These are phyloP conservation scores for grape (Vitis vinifera) DNA, from an alignment of 164 flowering plant species.

Conservation along the genomic window ASM3070453v1 NC_081815.1:7898501-7899000, in stretches of 20 bases:
- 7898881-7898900: conserved; percentile 97
- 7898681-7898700: background rate
- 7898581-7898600: conserved; percentile 97
- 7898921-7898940: conserved; percentile 90
- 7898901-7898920: conserved; percentile 98
- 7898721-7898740: background rate
- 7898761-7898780: background rate
- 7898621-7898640: conserved; percentile 98
- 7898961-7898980: conserved; percentile 93
- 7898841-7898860: conserved; percentile 90
- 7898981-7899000: conserved; percentile 93
- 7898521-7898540: background rate
- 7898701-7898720: background rate
- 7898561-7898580: conserved; percentile 94
- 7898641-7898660: conserved; percentile 90
- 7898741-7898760: background rate
- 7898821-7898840: conserved; percentile 99
- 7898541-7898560: conserved; percentile 96
- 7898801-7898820: conserved; percentile 97
- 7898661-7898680: conserved; percentile 87
- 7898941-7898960: conserved; percentile 79
- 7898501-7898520: background rate
- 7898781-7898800: conserved; percentile 13
- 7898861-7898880: conserved; percentile 81
- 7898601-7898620: conserved; percentile 86